phyloP scores from a whole-genome alignment of 495 filamentous ascomycete genomes.

The Neohortaea acidophila region DNA sequence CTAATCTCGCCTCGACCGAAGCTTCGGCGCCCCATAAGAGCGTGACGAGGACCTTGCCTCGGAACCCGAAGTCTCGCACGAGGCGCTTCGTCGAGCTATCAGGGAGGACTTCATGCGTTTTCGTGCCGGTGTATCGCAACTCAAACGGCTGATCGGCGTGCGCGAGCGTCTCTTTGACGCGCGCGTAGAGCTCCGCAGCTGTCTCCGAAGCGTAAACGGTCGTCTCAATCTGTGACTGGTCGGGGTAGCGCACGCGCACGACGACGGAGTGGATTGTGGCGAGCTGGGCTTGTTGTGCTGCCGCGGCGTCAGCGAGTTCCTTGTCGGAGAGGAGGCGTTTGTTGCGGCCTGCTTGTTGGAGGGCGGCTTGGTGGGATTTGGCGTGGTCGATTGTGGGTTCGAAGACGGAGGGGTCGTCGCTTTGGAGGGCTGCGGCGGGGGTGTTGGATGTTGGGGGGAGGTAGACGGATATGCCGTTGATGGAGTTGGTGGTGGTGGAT shows the following conservation, averaged over 20 bases:
- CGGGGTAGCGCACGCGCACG: conserved; percentile 76
- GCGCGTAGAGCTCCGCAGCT: conserved; percentile 48
- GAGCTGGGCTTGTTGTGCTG: conserved; percentile 43
- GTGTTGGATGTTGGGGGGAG: conserved; percentile 53
- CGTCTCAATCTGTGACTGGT: conserved; percentile 55
- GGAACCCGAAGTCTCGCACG: conserved; percentile 56
- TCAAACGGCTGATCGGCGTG: conserved; percentile 34
- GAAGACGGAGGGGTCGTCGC: conserved; percentile 59
- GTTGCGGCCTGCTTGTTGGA: conserved; percentile 48
- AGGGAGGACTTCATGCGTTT: conserved; percentile 7
- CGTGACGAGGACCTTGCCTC: conserved; percentile 55
- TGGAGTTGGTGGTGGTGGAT: conserved; percentile 10
- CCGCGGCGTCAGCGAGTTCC: conserved; percentile 44
- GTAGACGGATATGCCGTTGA: conserved; percentile 49
- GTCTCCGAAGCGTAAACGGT: conserved; percentile 49
- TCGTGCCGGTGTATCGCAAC: conserved; percentile 29
- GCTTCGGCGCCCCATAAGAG: conserved; percentile 57
- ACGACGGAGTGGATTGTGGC: conserved; percentile 50
- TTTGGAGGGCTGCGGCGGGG: conserved; percentile 53
- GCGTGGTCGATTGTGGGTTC: conserved; percentile 74
- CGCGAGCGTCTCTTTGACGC: conserved; percentile 40
- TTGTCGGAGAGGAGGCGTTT: conserved; percentile 53
- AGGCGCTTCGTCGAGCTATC: conserved; percentile 39
- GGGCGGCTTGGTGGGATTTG: conserved; percentile 59
- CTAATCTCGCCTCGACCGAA: conserved; percentile 30